Evolutionary conservation across 768 basidiomycete genomes (phyloP).

Genomic region (Suillus subluteus): DNA sequence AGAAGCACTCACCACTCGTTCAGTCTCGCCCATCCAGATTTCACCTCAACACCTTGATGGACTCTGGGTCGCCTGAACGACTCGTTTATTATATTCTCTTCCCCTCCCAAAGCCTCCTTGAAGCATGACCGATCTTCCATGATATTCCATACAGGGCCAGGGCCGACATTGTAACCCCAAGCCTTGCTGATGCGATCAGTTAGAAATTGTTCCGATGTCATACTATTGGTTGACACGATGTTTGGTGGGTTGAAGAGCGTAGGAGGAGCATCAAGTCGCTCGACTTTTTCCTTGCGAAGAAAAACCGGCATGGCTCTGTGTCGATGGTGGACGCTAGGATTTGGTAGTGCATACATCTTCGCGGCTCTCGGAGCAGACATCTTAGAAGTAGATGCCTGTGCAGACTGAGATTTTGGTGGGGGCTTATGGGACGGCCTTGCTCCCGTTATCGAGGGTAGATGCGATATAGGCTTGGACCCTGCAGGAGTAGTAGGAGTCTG

Average conservation of each 20-base stretch:
- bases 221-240: constrained; percentile 55
- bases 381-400: constrained; percentile 10
- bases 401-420: constrained; percentile 21
- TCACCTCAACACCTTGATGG: constrained; percentile 46
- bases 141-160: constrained; percentile 80
- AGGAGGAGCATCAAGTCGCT: constrained; percentile 59
- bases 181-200: constrained; percentile 63
- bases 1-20: constrained; percentile 47
- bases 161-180: constrained; percentile 75
- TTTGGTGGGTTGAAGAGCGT: constrained; percentile 48
- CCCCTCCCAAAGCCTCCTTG: constrained; percentile 55
- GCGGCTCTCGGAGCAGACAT: constrained; percentile 21
- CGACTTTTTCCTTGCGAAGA: constrained; percentile 51
- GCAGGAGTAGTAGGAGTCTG: constrained; percentile 10
- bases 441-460: constrained; percentile 16
- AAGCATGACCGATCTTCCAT: constrained; percentile 79
- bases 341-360: constrained; percentile 61
- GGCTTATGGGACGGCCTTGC: constrained; percentile 24
- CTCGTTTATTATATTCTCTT: constrained; percentile 44
- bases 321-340: constrained; percentile 71
- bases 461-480: neutral
- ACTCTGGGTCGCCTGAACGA: constrained; percentile 62
- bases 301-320: constrained; percentile 71
- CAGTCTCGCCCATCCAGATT: constrained; percentile 50
- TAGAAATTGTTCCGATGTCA: constrained; percentile 51